Evolutionary conservation across 805 yeast genomes (phyloP), one percentile per base, ranked within the genome.

Genomic region (Schizosaccharomyces octosporus): DNA sequence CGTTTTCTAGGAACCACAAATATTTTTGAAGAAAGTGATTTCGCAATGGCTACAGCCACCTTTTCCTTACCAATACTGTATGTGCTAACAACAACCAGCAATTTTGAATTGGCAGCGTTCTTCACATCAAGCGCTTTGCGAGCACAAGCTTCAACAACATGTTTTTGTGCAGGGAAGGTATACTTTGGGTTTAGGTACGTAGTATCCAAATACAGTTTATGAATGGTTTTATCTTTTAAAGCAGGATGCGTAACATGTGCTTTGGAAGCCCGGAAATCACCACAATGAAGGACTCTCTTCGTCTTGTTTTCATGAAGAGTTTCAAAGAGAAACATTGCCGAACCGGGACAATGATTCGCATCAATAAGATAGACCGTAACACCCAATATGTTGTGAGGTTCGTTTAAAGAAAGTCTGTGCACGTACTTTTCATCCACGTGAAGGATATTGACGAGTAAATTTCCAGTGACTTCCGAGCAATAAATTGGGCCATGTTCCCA

Each of bases 281-380:
- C 98, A 61, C 97, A 88, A 70, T 93, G 98, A 41, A 93, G 71
- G 3, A 77, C 74, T 11, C 64, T 61, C 27, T 62, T 55, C 7
- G 64, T 54, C 13, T 31, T n/a, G 62, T 61, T 11, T 59, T 55
- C 54, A 61, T 59, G 17, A 65, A 65, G 63, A 64, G 64, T 61
- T 66, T 82, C 83, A 66, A 87, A 84, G 13, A 88, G 71, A 63
- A 89, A 85, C 0, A 93, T 78, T 0, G 81, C 87, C 2, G 97
- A 87, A 1, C 98, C 98, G 0, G 98, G 98, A 71, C 98, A 93
- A 71, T 93, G 98, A 66, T 93, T 90, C 0, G 97, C 98, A 66
- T 86, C 88, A 5, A 84, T 71, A 13, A 82, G 74, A 0, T 81
- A 78, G 0, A 87, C 88, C 43, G 74, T 75, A 0, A 78, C 73